These are phyloP conservation scores for Saturnispora kantuleensis DNA, from an alignment of 805 yeast species.

Conservation along the genomic window DNA sequence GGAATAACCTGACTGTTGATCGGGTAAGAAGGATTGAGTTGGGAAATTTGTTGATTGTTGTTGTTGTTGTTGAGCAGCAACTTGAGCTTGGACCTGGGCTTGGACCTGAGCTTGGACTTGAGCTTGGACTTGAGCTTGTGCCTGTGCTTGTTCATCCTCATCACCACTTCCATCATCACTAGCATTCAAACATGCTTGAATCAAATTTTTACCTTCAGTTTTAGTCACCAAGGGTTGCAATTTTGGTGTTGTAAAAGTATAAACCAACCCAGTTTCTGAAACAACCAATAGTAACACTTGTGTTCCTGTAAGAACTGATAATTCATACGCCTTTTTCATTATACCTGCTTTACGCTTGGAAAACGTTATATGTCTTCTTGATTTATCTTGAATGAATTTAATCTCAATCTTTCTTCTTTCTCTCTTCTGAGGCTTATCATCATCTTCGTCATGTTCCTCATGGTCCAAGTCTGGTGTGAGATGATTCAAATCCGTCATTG, in stretches of 20 bases:
- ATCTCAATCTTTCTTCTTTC: slow-evolving; percentile 88
- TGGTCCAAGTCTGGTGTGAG: slow-evolving; percentile 5
- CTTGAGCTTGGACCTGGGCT: slow-evolving; percentile 15
- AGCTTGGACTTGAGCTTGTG: slow-evolving; percentile 26
- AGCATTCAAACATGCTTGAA: slow-evolving; percentile 94
- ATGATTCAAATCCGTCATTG: not conserved
- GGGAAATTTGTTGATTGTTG: slow-evolving; percentile 16
- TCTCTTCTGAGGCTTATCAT: slow-evolving; percentile 39
- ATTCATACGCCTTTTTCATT: slow-evolving; percentile 98
- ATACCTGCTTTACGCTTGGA: slow-evolving; percentile 98
- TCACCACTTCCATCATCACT: slow-evolving; percentile 71
- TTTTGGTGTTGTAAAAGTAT: slow-evolving; percentile 98
- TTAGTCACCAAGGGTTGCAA: slow-evolving; percentile 96
- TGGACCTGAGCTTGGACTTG: slow-evolving; percentile 21
- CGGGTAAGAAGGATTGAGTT: slow-evolving; percentile 7
- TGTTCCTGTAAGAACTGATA: slow-evolving; percentile 93
- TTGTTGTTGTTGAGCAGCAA: slow-evolving; percentile 15
- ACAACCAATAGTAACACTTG: slow-evolving; percentile 92
- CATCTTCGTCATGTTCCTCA: slow-evolving; percentile 41
- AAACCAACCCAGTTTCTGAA: slow-evolving; percentile 96
- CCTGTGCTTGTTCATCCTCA: slow-evolving; percentile 38
- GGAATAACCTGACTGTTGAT: slow-evolving; percentile 8
- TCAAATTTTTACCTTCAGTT: slow-evolving; percentile 92
- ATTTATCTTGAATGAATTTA: slow-evolving; percentile 93
- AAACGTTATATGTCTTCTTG: slow-evolving; percentile 95